Evolutionary conservation across 2,329 filamentous ascomycete genomes (phyloP).

Genomic region (Aspergillus piperis): DNA sequence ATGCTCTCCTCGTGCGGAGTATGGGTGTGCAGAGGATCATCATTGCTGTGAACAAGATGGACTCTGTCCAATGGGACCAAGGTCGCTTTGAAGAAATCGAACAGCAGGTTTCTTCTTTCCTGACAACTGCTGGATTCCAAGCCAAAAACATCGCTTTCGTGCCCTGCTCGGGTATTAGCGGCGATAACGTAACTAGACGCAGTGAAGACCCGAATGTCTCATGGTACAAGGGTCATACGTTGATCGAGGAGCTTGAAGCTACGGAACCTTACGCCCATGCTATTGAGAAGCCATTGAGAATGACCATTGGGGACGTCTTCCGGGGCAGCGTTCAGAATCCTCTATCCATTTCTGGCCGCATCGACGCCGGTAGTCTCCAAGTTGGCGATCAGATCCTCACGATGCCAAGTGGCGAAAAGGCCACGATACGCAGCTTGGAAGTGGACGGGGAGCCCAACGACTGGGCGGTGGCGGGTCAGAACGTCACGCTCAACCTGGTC

Average conservation of each 20-base stretch:
- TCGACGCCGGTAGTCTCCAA: conserved; percentile 83
- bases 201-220: conserved; percentile 52
- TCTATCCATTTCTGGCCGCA: conserved; percentile 79
- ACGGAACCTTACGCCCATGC: conserved; percentile 72
- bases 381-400: conserved; percentile 76
- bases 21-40: conserved; percentile 87
- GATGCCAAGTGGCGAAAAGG: conserved; percentile 79
- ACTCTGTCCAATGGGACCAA: conserved; percentile 79
- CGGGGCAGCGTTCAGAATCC: conserved; percentile 76
- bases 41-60: conserved; percentile 93
- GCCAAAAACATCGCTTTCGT: conserved; percentile 80
- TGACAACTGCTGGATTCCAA: conserved; percentile 79
- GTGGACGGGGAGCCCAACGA: conserved; percentile 72
- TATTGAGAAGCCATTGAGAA: conserved; percentile 75
- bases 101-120: conserved; percentile 78
- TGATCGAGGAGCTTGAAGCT: conserved; percentile 83
- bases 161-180: conserved; percentile 84
- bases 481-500: conserved; percentile 76
- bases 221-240: conserved; percentile 80
- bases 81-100: conserved; percentile 82
- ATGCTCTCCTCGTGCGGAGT: conserved; percentile 84
- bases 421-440: conserved; percentile 78
- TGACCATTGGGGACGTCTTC: conserved; percentile 88
- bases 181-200: conserved; percentile 73
- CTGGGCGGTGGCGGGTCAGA: conserved; percentile 92